phyloP scores from a whole-genome alignment of 257 asterid genomes.

The Schizonepeta tenuifolia region DNA sequence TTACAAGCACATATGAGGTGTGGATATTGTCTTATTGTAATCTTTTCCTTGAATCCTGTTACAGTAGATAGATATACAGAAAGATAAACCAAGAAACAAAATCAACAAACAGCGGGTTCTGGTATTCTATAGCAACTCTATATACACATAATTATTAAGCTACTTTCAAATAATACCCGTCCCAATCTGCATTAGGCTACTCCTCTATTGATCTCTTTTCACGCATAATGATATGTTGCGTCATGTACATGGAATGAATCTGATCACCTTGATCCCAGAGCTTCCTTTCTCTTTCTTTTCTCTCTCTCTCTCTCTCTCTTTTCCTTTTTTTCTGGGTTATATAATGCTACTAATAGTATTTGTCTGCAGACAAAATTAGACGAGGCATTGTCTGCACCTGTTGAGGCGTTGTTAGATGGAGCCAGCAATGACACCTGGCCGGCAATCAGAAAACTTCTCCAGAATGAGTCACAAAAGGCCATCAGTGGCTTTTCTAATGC shows the following conservation, averaged over 20 bases:
- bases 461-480: conserved; percentile 65
- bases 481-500: conserved; percentile 63
- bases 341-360: conserved; percentile 28
- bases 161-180: too few relatives aligned
- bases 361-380: conserved; percentile 73
- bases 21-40: conserved; percentile 25
- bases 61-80: conserved; percentile 13
- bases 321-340: neutral
- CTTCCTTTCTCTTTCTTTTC: neutral
- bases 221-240: too few relatives aligned
- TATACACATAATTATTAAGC: too few relatives aligned
- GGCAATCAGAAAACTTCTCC: conserved; percentile 77
- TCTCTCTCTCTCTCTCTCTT: neutral
- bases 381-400: conserved; percentile 80
- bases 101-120: too few relatives aligned
- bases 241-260: too few relatives aligned
- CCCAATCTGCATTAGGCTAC: too few relatives aligned
- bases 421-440: conserved; percentile 94
- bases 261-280: neutral
- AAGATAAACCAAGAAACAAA: neutral
- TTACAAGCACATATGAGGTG: conserved; percentile 74
- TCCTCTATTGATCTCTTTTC: too few relatives aligned
- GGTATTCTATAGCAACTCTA: too few relatives aligned
- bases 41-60: conserved; percentile 17
- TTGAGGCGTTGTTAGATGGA: conserved; percentile 91